A percentile compares a stretch with the other conserved stretches of the same genome.
phyloP scores from a whole-genome alignment of 2,329 filamentous ascomycete genomes.

The Colletotrichum graminicola region DNA sequence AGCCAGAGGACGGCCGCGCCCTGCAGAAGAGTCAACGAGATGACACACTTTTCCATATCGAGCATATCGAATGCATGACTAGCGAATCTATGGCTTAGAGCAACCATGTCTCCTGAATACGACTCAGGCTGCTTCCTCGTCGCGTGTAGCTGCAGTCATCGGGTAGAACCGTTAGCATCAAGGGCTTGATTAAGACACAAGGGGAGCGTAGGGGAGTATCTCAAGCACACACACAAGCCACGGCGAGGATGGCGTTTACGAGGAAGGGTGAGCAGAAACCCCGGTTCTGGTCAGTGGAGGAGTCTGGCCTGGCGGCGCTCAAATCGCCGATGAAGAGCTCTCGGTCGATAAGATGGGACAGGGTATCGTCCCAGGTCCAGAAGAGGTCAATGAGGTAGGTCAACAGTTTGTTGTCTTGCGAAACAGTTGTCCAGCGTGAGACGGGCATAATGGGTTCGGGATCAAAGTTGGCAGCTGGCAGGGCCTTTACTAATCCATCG shows the following conservation, averaged over 20 bases:
- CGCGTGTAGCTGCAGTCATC: conserved; percentile 15
- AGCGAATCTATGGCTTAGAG: conserved; percentile 6
- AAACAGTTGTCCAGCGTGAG: conserved; percentile 44
- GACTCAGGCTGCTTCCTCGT: background rate
- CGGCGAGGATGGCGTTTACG: conserved; percentile 45
- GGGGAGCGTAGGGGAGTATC: background rate
- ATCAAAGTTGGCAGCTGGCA: background rate
- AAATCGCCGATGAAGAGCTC: conserved; percentile 42
- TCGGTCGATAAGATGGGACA: conserved; percentile 41
- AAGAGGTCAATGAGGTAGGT: conserved; percentile 43
- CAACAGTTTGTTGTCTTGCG: conserved; percentile 37
- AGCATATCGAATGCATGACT: conserved; percentile 25
- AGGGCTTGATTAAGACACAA: background rate
- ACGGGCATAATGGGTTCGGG: conserved; percentile 34
- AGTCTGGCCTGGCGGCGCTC: background rate
- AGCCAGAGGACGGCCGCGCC: conserved; percentile 42
- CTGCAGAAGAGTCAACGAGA: conserved; percentile 42
- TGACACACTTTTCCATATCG: background rate
- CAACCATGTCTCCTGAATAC: background rate
- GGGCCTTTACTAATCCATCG: background rate
- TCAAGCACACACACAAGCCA: conserved; percentile 40
- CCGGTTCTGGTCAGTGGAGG: background rate
- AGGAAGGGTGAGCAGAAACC: conserved; percentile 45
- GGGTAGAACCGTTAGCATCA: background rate
- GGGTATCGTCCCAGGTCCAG: conserved; percentile 46